A percentile compares a stretch with the other conserved stretches of the same genome.
Conservation (phyloP, 495 filamentous ascomycete species). For the Aspergillus indologenus region DNA sequence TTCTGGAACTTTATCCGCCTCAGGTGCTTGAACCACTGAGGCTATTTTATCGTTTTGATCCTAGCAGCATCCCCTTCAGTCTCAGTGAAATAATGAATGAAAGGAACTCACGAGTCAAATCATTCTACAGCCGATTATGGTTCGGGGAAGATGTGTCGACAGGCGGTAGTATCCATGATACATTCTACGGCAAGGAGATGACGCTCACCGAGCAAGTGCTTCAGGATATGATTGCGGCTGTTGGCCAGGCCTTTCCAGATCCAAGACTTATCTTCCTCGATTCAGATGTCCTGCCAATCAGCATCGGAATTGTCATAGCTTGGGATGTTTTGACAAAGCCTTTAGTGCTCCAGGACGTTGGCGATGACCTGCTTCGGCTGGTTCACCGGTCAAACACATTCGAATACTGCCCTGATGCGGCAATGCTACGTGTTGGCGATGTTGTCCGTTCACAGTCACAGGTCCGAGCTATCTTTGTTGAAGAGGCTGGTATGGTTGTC, state of each 20-base stretch:
- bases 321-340: slow-evolving; percentile 34
- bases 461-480: slow-evolving; percentile 21
- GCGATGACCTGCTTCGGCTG: slow-evolving; percentile 32
- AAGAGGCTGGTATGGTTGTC: slow-evolving; percentile 25
- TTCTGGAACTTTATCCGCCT: slow-evolving; percentile 7
- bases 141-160: slow-evolving; percentile 63
- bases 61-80: slow-evolving; percentile 71
- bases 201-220: slow-evolving; percentile 13
- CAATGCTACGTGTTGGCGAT: slow-evolving; percentile 27
- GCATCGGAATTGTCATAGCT: slow-evolving; percentile 25
- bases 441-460: slow-evolving; percentile 17
- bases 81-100: slow-evolving; percentile 81
- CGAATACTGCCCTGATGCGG: slow-evolving; percentile 18
- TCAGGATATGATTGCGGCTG: slow-evolving; percentile 4
- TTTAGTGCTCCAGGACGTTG: slow-evolving; percentile 18
- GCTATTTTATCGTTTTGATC: slow-evolving; percentile 71
- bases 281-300: slow-evolving; percentile 19
- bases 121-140: slow-evolving; percentile 91
- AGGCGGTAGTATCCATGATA: slow-evolving; percentile 25
- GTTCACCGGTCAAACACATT: slow-evolving; percentile 33
- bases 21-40: slow-evolving; percentile 41
- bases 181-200: slow-evolving; percentile 44
- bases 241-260: slow-evolving; percentile 16
- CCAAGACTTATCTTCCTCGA: slow-evolving; percentile 8
- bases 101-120: slow-evolving; percentile 84